Conservation (phyloP, 768 basidiomycete genomes). For the Cystobasidium ongulense region DNA sequence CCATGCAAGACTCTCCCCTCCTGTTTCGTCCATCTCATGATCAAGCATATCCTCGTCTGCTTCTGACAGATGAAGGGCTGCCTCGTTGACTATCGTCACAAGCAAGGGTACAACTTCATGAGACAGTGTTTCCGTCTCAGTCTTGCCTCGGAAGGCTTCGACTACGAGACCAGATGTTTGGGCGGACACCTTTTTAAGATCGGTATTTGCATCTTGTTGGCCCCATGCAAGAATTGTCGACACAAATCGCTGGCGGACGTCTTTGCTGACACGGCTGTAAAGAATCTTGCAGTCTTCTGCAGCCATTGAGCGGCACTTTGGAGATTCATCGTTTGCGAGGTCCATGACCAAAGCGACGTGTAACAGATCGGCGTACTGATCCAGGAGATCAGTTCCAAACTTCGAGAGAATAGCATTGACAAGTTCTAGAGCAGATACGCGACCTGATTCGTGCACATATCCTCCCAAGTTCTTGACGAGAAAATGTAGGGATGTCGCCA, state of each 20-base stretch:
- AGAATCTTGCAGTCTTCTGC: conserved; percentile 71
- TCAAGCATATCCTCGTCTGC: conserved; percentile 48
- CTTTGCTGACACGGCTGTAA: conserved; percentile 59
- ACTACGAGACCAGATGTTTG: conserved; percentile 76
- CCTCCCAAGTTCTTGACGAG: conserved; percentile 75
- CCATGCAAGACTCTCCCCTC: conserved; percentile 52
- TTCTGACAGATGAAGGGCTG: conserved; percentile 44
- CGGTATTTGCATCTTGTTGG: conserved; percentile 54
- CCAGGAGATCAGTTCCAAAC: conserved; percentile 60
- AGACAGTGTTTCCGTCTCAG: conserved; percentile 44
- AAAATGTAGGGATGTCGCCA: conserved; percentile 80
- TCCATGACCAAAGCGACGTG: conserved; percentile 88
- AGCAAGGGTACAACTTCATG: conserved; percentile 40
- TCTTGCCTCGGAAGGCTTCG: conserved; percentile 55
- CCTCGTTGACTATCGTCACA: conserved; percentile 45
- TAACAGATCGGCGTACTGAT: conserved; percentile 74
- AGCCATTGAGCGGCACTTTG: conserved; percentile 81
- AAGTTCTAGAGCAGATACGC: conserved; percentile 87
- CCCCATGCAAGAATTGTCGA: conserved; percentile 75
- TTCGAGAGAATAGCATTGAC: conserved; percentile 75
- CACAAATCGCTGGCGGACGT: conserved; percentile 54
- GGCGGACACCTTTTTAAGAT: conserved; percentile 63
- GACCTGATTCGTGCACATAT: conserved; percentile 80
- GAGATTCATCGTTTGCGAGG: conserved; percentile 84
- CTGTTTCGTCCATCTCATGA: conserved; percentile 33